These are phyloP conservation scores for Lophium mytilinum DNA, from an alignment of 495 filamentous ascomycete species.

Conservation along the genomic window DNA sequence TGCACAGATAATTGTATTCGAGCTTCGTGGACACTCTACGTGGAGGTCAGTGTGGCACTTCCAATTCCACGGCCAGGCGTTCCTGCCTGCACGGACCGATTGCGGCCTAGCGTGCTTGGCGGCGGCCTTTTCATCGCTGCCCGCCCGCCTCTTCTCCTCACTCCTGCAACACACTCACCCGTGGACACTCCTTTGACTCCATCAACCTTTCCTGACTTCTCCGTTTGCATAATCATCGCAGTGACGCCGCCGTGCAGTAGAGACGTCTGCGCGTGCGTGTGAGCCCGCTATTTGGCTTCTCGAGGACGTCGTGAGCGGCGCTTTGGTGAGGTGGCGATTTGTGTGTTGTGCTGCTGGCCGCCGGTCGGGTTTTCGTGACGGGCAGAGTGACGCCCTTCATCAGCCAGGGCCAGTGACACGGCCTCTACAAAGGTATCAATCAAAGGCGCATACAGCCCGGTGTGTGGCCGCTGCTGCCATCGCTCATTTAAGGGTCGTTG, in stretches of 20 bases:
- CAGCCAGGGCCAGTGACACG: not conserved
- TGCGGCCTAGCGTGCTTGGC: conserved; percentile 10
- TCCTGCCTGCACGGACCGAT: not conserved
- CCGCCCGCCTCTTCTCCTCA: conserved; percentile 12
- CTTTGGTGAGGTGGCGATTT: not conserved
- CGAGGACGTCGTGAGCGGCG: not conserved
- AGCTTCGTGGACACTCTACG: not conserved
- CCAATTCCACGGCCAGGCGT: not conserved
- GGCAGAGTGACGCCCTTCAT: not conserved
- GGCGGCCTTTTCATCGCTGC: not conserved
- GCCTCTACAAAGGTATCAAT: too few relatives aligned
- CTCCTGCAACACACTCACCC: conserved; percentile 15
- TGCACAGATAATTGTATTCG: too few relatives aligned
- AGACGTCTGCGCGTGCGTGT: not conserved
- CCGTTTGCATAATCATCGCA: not conserved
- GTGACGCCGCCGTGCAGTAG: not conserved
- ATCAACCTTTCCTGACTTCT: not conserved
- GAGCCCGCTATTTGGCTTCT: not conserved
- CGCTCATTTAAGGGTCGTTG: too few relatives aligned
- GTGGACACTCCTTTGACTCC: not conserved
- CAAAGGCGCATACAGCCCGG: too few relatives aligned
- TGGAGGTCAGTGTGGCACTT: not conserved
- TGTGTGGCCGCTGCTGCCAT: too few relatives aligned
- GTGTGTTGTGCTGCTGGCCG: not conserved
- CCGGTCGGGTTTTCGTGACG: not conserved